Base-by-base conservation (phyloP, 345 rosid species). In the Odontarrhena argentea region DNA sequence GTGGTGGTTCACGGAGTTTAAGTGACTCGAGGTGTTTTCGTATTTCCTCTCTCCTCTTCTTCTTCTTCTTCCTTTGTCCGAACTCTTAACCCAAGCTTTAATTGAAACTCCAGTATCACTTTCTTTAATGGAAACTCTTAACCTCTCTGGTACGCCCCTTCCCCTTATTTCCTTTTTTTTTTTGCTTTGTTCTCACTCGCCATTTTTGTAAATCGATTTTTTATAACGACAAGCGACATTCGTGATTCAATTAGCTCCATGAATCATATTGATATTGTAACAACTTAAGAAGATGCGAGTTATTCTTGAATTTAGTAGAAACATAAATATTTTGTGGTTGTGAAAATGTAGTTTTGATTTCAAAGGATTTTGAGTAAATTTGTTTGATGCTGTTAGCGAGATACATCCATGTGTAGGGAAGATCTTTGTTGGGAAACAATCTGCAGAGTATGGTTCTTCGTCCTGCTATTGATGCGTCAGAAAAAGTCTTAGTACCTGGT, bases 401-500 rank as follows among this genome's bases (percentile, higher is more conserved):
- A 58, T 43, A 22, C 10, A 49, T 60, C 70, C 74, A 60, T 67
- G 26, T 60, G 11, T 90, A 93, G 98, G 92, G 85, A 86, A 86
- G 91, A 83, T 83, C 70, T 76, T 80, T 68, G 86, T 84, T 74
- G 83, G 79, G 74, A 85, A 75, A 59, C 79, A 85, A 70, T 78
- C 94, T 43, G 53, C 73, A 11, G 68, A 74, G 73, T 74, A 67
- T 60, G 89, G 88, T 36, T 67, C 87, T 28, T 72, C 82, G 2
- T 83, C 84, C 55, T 28, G 71, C 77, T 9, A 77, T 83, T 15
- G 55, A 87, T 55, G 76, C 85, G 6, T 85, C 97, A 3, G 80
- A 82, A 65, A 85, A 88, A 79, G 71, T 85, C 68, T 80, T 87
- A 55, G 88, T 83, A 75, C 87, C 93, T 41, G 96, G 79, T 28